Evolutionary conservation across 805 yeast species (phyloP).

Genomic region (Zygosaccharomyces rouxii): DNA sequence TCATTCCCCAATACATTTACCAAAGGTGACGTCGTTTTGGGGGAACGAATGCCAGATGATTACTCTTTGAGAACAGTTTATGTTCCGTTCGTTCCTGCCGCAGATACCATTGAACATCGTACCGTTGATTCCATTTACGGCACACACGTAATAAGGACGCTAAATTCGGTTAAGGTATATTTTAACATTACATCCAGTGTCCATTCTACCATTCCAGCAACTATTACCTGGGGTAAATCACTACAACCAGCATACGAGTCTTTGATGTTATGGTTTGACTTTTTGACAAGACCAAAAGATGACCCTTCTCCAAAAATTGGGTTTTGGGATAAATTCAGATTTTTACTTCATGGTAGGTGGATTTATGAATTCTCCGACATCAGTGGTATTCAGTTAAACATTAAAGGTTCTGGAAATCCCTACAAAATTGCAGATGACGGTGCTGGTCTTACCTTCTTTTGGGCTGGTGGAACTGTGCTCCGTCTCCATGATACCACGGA

Average conservation of each 20-base stretch:
- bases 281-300: constrained; percentile 62
- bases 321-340: constrained; percentile 66
- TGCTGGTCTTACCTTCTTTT: constrained; percentile 61
- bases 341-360: constrained; percentile 50
- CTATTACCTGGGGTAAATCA: constrained; percentile 61
- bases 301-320: constrained; percentile 63
- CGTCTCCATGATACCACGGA: constrained; percentile 47
- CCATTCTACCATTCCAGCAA: constrained; percentile 44
- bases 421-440: constrained; percentile 52
- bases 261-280: constrained; percentile 61
- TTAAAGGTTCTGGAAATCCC: constrained; percentile 58
- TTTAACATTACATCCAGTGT: constrained; percentile 46
- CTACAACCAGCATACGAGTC: constrained; percentile 57
- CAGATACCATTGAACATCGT: constrained; percentile 30
- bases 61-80: constrained; percentile 47
- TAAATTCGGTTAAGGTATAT: constrained; percentile 57
- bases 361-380: constrained; percentile 42
- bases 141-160: constrained; percentile 53
- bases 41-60: constrained; percentile 48
- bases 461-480: constrained; percentile 53
- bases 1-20: constrained; percentile 42
- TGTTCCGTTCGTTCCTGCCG: constrained; percentile 57
- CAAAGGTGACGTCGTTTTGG: constrained; percentile 50
- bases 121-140: constrained; percentile 51
- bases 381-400: constrained; percentile 55